These are phyloP conservation scores for Penicillium polonicum DNA, from an alignment of 2,329 filamentous ascomycete genomes.

Conservation along the genomic window DNA sequence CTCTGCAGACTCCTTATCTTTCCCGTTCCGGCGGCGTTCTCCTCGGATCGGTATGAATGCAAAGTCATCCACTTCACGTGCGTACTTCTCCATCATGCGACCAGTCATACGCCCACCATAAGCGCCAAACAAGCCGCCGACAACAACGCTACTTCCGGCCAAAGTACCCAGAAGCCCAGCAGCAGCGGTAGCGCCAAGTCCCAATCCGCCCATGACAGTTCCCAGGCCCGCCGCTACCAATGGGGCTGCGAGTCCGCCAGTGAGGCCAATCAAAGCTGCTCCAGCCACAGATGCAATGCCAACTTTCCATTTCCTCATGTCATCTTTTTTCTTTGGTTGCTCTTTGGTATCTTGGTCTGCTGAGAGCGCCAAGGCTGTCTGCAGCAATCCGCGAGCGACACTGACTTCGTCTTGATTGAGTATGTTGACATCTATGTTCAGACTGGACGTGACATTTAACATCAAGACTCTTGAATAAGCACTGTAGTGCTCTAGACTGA, in stretches of 20 bases:
- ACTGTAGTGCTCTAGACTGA: slow-evolving; percentile 76
- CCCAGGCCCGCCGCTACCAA: slow-evolving; percentile 78
- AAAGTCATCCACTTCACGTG: slow-evolving; percentile 84
- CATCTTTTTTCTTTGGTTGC: slow-evolving; percentile 65
- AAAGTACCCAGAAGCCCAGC: slow-evolving; percentile 77
- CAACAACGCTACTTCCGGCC: slow-evolving; percentile 73
- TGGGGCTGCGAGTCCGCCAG: slow-evolving; percentile 73
- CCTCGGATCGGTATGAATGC: slow-evolving; percentile 74
- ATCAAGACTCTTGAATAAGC: slow-evolving; percentile 72
- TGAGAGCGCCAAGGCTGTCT: slow-evolving; percentile 72
- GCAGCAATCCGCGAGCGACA: slow-evolving; percentile 70
- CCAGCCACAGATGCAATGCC: slow-evolving; percentile 85
- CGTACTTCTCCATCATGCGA: slow-evolving; percentile 85
- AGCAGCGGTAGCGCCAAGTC: slow-evolving; percentile 70
- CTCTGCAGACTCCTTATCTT: slow-evolving; percentile 41
- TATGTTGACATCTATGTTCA: slow-evolving; percentile 64
- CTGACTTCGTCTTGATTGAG: slow-evolving; percentile 72
- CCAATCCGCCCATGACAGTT: slow-evolving; percentile 72
- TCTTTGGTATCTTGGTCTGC: slow-evolving; percentile 75
- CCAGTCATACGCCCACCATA: slow-evolving; percentile 80
- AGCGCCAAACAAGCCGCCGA: slow-evolving; percentile 87
- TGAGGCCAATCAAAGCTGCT: slow-evolving; percentile 80
- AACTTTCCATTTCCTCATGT: slow-evolving; percentile 72
- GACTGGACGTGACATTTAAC: slow-evolving; percentile 66
- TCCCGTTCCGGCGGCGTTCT: slow-evolving; percentile 42